Conservation (phyloP, 768 basidiomycete species). For the Mycena capillaripes region DNA sequence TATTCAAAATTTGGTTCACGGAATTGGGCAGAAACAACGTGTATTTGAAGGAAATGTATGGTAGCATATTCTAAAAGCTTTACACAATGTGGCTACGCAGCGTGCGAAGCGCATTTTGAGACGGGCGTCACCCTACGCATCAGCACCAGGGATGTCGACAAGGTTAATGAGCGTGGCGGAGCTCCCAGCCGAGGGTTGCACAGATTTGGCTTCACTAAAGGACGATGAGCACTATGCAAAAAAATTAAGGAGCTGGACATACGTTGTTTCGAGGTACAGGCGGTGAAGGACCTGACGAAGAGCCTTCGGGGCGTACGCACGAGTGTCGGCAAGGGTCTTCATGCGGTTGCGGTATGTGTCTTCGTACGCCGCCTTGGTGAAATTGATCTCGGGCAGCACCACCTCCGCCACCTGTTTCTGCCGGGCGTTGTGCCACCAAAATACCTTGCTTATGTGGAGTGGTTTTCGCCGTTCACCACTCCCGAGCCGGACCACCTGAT, state of each 20-base stretch:
- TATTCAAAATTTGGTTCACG: neutral
- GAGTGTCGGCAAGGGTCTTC: neutral
- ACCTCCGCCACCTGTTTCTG: neutral
- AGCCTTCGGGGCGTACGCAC: neutral
- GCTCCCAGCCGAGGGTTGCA: neutral
- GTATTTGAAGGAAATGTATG: neutral
- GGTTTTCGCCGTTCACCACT: neutral
- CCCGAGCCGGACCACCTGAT: neutral
- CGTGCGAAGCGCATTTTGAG: neutral
- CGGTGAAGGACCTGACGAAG: neutral
- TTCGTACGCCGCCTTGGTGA: neutral
- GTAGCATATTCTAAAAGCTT: neutral
- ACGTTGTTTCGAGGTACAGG: neutral
- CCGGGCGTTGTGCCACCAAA: neutral
- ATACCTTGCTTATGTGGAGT: neutral
- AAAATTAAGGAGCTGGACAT: neutral
- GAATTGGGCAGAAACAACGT: neutral
- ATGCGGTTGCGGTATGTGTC: neutral
- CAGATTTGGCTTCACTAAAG: neutral
- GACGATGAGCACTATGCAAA: constrained; percentile 27
- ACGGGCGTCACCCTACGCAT: neutral
- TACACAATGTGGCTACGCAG: neutral
- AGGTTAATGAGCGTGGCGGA: neutral
- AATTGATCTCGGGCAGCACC: neutral
- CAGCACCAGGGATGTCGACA: neutral